Percentiles rank a stretch among this genome's conserved stretches.
These are phyloP conservation scores for Taphrina flavorubra DNA, from an alignment of 1,139 yeast genomes.

Conservation along the genomic window DNA sequence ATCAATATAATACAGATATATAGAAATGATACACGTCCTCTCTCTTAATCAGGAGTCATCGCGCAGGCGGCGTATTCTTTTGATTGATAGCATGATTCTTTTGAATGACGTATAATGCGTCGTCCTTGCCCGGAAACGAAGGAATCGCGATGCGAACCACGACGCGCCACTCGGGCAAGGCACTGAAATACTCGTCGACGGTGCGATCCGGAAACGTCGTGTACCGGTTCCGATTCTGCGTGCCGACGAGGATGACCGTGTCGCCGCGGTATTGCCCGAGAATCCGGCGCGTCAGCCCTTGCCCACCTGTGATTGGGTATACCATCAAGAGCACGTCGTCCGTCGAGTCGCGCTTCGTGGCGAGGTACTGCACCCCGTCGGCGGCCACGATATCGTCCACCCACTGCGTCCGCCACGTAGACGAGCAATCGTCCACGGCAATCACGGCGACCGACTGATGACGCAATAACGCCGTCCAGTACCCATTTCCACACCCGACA, in stretches of 20 bases:
- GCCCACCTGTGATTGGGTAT: slow-evolving; percentile 28
- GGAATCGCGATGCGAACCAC: slow-evolving; percentile 19
- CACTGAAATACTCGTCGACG: slow-evolving; percentile 20
- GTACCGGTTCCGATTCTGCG: slow-evolving; percentile 36
- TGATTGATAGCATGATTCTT: neutral
- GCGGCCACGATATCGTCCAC: slow-evolving; percentile 13
- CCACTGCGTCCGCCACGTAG: slow-evolving; percentile 28
- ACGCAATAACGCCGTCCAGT: slow-evolving; percentile 34
- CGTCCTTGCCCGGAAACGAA: slow-evolving; percentile 37
- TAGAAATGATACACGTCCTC: too few relatives aligned
- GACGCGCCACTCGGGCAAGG: slow-evolving; percentile 19
- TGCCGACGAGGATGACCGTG: slow-evolving; percentile 31
- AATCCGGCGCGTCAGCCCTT: slow-evolving; percentile 15
- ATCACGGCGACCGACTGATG: slow-evolving; percentile 7
- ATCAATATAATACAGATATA: too few relatives aligned
- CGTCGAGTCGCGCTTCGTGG: slow-evolving; percentile 7
- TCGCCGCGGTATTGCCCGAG: slow-evolving; percentile 25
- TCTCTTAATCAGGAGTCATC: too few relatives aligned
- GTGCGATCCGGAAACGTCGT: slow-evolving; percentile 29
- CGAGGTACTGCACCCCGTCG: slow-evolving; percentile 24
- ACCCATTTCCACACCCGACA: slow-evolving; percentile 38
- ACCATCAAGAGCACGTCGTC: slow-evolving; percentile 31
- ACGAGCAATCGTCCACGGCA: slow-evolving; percentile 20
- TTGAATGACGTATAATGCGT: slow-evolving; percentile 23
- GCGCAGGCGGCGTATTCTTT: neutral